Percentiles rank a stretch among this genome's conserved stretches.
Conservation (phyloP, 1,284 basidiomycete species). For the Somion occarium region DNA sequence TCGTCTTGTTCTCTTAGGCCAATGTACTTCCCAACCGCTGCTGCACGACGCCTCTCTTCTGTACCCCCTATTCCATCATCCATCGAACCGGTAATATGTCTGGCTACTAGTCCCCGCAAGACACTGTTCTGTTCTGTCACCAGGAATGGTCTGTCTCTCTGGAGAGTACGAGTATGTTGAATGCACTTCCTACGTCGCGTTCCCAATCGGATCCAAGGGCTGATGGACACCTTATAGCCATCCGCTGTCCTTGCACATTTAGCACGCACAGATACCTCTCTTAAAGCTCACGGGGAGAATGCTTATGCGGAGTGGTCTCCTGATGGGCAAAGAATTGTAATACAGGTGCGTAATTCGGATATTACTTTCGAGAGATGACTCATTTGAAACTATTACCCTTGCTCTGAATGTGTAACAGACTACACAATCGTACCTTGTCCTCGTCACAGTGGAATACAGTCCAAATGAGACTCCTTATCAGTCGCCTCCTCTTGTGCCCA, state of each 20-base stretch:
- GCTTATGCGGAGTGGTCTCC: slow-evolving; percentile 71
- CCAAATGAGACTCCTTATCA: slow-evolving; percentile 54
- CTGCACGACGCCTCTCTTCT: slow-evolving; percentile 65
- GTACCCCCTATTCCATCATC: slow-evolving; percentile 62
- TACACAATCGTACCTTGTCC: slow-evolving; percentile 70
- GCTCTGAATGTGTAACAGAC: slow-evolving; percentile 45
- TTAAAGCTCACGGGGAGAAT: slow-evolving; percentile 80
- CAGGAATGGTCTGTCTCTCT: slow-evolving; percentile 63
- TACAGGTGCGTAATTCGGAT: slow-evolving; percentile 59
- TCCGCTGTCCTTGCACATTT: slow-evolving; percentile 73
- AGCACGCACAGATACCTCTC: slow-evolving; percentile 70
- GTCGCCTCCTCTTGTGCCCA: slow-evolving; percentile 45
- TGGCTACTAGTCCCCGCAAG: slow-evolving; percentile 67
- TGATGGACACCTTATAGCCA: slow-evolving; percentile 46
- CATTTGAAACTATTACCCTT: slow-evolving; percentile 6
- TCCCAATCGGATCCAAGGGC: background rate
- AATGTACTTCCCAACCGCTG: slow-evolving; percentile 84
- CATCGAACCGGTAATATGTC: slow-evolving; percentile 51
- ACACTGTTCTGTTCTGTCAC: slow-evolving; percentile 78
- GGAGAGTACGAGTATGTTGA: slow-evolving; percentile 77
- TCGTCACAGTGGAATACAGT: slow-evolving; percentile 65
- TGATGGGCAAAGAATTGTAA: slow-evolving; percentile 71
- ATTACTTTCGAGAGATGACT: slow-evolving; percentile 5
- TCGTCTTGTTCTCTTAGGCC: no score
- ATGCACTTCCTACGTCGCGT: background rate